phyloP scores from a whole-genome alignment of 331 rosid genomes.

The Phaseolus coccineus region DNA sequence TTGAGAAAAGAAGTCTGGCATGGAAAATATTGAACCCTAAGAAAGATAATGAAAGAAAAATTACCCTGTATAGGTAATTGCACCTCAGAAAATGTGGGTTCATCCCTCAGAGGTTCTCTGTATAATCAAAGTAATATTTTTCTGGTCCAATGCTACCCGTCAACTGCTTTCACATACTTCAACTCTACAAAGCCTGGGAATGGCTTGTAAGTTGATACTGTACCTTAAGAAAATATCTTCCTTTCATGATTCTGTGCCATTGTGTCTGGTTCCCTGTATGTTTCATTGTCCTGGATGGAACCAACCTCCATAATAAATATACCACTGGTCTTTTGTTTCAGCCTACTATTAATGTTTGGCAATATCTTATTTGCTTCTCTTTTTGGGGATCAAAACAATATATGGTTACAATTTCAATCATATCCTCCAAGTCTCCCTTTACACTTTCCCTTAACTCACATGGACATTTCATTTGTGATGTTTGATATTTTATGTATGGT shows the following conservation, averaged over 20 bases:
- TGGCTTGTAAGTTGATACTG: constrained; percentile 25
- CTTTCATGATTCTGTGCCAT: constrained; percentile 21
- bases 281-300: not conserved
- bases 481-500: constrained; percentile 5
- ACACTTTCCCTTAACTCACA: constrained; percentile 22
- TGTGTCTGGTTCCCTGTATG: not conserved
- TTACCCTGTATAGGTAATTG: not conserved
- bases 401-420: not conserved
- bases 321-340: not conserved
- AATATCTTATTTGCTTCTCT: constrained; percentile 23
- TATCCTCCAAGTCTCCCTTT: constrained; percentile 12
- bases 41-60: not conserved
- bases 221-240: constrained; percentile 11
- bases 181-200: constrained; percentile 20
- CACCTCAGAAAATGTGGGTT: not conserved
- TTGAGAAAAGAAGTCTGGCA: not conserved
- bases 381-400: constrained; percentile 5
- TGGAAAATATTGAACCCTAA: not conserved
- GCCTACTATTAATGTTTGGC: constrained; percentile 21
- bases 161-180: not conserved
- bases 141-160: constrained; percentile 7
- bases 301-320: not conserved
- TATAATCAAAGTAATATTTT: not conserved
- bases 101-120: not conserved
- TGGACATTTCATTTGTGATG: constrained; percentile 4